Evolutionary conservation across 2,329 filamentous ascomycete genomes (phyloP), one percentile per base, ranked within the genome.

Genomic region (Fusarium oxysporum): DNA sequence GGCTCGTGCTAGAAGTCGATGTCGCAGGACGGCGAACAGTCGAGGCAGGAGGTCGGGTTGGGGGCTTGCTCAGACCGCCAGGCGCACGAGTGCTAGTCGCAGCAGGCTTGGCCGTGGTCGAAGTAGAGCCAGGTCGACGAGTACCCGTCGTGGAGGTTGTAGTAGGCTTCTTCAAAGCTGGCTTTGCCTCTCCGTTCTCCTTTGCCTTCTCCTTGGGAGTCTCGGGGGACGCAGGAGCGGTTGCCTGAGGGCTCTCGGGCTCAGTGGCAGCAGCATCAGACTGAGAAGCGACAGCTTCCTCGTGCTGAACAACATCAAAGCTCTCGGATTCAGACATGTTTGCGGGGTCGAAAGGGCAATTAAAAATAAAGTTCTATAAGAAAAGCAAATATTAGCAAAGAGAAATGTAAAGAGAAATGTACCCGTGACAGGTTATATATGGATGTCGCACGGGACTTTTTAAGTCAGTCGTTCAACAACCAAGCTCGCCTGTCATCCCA

Each of bases 301-400:
- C 84, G 68, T 80, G 81, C 75, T 85, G 83, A 62, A 82, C 80
- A 65, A 83, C 82, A 69, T 86, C 85, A 78, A 83, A 81, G 73
- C 81, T 83, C 74, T 86, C 85, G 71, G 81, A 79, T 74, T 87
- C 85, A 76, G 85, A 85, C 85, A 87, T 87, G 71, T 81, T 74
- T 33, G 55, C 51, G 58, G 37, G 28, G 37, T 70, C 35, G 41
- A 32, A 65, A 65, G 55, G 43, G 37, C 72, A 72, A 75, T 76
- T 56, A 64, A 35, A 33, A 62, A 51, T 70, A 51, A 37, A 43
- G 44, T 61, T 70, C 66, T 73, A 40, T 47, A 57, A 51, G n/a
- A 56, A 23, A 21, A 32, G 41, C 21, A 35, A 19, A 37, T 7
- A 43, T 73, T 32, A 73, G 71, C 33, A 54, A 59, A 40, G 25